Evolutionary conservation across 805 yeast species (phyloP).

Genomic region (Saccharomycopsis sp.): DNA sequence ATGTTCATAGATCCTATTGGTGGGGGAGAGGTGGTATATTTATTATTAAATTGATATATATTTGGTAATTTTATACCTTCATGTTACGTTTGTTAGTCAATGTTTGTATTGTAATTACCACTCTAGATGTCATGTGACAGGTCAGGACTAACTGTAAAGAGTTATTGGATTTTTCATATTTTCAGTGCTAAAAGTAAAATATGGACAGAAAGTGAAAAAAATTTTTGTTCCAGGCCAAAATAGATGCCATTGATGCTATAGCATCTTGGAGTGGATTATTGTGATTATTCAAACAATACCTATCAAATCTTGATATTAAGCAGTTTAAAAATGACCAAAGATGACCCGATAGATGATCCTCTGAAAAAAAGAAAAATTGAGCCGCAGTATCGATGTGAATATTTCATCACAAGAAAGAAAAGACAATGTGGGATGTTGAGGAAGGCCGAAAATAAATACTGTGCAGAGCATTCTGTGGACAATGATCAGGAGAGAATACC

Average conservation of each 20-base stretch:
- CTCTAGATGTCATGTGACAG: no score
- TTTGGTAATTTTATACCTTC: no score
- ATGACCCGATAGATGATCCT: background rate
- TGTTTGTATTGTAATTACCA: no score
- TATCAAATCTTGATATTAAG: no score
- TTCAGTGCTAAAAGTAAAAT: background rate
- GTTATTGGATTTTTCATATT: background rate
- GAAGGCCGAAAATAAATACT: slow-evolving; percentile 38
- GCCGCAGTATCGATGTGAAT: slow-evolving; percentile 36
- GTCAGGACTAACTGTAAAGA: no score
- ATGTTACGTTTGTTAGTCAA: no score
- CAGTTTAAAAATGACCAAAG: background rate
- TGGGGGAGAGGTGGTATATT: no score
- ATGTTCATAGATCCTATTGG: no score
- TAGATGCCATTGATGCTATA: no score
- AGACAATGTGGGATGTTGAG: slow-evolving; percentile 59
- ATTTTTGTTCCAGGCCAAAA: background rate
- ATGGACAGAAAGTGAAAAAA: background rate
- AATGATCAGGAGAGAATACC: slow-evolving; percentile 40
- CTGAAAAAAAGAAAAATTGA: background rate
- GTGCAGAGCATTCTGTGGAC: slow-evolving; percentile 53
- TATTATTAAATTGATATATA: no score
- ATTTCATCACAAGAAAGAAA: slow-evolving; percentile 41
- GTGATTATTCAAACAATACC: no score
- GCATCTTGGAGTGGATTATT: no score